Evolutionary conservation across 441 rosid species (phyloP).

Genomic region (Euphorbia schlechtendalii): DNA sequence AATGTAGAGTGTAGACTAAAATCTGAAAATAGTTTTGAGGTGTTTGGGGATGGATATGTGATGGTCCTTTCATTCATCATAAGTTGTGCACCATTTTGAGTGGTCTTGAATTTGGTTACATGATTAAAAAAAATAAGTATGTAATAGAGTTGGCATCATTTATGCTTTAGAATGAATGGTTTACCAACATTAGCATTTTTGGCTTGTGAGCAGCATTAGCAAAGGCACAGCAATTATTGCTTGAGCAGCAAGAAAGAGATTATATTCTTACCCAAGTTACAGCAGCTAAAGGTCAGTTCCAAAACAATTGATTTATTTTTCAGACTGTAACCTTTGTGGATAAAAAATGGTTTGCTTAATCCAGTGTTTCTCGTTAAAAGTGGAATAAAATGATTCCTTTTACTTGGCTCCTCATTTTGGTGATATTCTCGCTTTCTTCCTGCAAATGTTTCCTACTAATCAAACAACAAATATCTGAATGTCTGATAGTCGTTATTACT

Average conservation of each 20-base stretch:
- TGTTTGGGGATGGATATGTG: background rate
- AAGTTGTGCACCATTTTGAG: background rate
- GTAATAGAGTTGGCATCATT: background rate
- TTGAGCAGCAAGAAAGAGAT: conserved; percentile 80
- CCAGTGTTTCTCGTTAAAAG: too few relatives aligned
- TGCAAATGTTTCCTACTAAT: background rate
- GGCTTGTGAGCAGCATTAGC: conserved; percentile 66
- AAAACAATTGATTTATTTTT: background rate
- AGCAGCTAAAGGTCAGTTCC: conserved; percentile 74
- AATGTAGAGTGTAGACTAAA: background rate
- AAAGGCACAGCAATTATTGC: conserved; percentile 80
- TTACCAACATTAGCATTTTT: conserved; percentile 16
- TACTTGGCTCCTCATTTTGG: background rate
- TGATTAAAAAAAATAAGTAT: background rate
- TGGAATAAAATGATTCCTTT: background rate
- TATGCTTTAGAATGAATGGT: background rate
- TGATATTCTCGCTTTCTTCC: background rate
- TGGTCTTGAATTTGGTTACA: background rate
- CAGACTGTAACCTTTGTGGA: background rate
- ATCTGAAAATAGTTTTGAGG: background rate
- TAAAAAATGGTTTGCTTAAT: background rate
- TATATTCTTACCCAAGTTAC: conserved; percentile 75
- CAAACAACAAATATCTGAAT: background rate
- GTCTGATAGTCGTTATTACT: background rate
- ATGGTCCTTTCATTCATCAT: background rate